Conservation (phyloP, 164 flowering plant species). For the Nymphaea colorata region DNA sequence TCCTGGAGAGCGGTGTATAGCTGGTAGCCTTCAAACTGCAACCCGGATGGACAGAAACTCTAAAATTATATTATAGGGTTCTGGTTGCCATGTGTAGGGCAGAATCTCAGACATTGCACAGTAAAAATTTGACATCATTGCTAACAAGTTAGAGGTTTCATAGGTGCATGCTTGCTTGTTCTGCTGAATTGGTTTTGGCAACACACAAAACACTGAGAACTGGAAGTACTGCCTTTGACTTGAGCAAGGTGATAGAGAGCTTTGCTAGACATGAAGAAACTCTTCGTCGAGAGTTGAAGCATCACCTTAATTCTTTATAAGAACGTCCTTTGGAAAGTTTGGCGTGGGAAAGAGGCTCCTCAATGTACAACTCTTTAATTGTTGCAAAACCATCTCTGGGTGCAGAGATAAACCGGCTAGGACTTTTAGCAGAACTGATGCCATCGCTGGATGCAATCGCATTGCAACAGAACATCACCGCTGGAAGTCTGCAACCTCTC, state of each 20-base stretch:
- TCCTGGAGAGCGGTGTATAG: constrained; percentile 42
- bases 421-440: constrained; percentile 96
- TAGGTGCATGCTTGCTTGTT: constrained; percentile 98
- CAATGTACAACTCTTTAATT: constrained; percentile 88
- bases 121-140: constrained; percentile 70
- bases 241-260: constrained; percentile 98
- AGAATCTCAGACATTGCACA: constrained; percentile 68
- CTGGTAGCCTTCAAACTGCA: constrained; percentile 47
- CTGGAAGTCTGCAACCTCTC: constrained; percentile 43
- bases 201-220: constrained; percentile 92
- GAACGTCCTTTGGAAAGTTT: constrained; percentile 90
- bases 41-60: constrained; percentile 77
- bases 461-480: constrained; percentile 43
- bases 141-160: constrained; percentile 95
- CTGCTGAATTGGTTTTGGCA: constrained; percentile 92
- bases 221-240: constrained; percentile 97
- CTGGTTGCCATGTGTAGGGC: constrained; percentile 90
- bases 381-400: constrained; percentile 76
- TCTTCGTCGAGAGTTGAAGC: constrained; percentile 87
- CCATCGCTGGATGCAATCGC: constrained; percentile 95
- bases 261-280: constrained; percentile 93
- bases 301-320: constrained; percentile 89
- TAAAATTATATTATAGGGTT: constrained; percentile 81
- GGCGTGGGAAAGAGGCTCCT: constrained; percentile 99
- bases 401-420: constrained; percentile 66